Percentiles rank a stretch among this genome's conserved stretches.
These are phyloP conservation scores for Trapa bicornis DNA, from an alignment of 345 rosid genomes.

Conservation along the genomic window DNA sequence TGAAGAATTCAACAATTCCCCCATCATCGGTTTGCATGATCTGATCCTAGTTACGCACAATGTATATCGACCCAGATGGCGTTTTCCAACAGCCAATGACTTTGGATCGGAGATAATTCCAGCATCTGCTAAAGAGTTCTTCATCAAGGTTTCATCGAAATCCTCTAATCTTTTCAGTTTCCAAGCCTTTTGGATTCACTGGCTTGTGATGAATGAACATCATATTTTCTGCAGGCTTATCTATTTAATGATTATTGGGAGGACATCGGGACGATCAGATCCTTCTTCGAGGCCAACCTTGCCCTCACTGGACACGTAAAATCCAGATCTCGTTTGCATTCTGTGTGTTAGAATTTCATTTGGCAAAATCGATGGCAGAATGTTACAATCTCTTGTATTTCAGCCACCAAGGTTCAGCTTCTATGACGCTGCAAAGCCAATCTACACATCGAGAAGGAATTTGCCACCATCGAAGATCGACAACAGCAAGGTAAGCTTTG, in stretches of 20 bases:
- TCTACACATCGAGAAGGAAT: conserved; percentile 76
- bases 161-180: neutral
- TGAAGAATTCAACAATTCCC: neutral
- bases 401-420: conserved; percentile 70
- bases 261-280: conserved; percentile 93
- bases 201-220: neutral
- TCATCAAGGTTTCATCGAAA: conserved; percentile 35
- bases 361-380: neutral
- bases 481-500: conserved; percentile 44
- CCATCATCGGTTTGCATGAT: neutral
- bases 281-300: conserved; percentile 90
- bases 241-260: conserved; percentile 96
- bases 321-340: neutral
- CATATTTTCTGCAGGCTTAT: conserved; percentile 41
- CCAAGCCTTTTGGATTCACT: neutral
- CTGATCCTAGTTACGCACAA: neutral
- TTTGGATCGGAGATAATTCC: conserved; percentile 94
- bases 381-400: neutral
- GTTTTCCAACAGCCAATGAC: conserved; percentile 95
- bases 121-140: conserved; percentile 73
- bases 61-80: conserved; percentile 51
- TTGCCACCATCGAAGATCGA: conserved; percentile 76
- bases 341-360: neutral
- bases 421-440: conserved; percentile 82
- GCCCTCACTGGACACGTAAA: conserved; percentile 86